These are phyloP conservation scores for Austroboletus olivaceoglutinosus DNA, from an alignment of 1,284 basidiomycete genomes.

Conservation along the genomic window DNA sequence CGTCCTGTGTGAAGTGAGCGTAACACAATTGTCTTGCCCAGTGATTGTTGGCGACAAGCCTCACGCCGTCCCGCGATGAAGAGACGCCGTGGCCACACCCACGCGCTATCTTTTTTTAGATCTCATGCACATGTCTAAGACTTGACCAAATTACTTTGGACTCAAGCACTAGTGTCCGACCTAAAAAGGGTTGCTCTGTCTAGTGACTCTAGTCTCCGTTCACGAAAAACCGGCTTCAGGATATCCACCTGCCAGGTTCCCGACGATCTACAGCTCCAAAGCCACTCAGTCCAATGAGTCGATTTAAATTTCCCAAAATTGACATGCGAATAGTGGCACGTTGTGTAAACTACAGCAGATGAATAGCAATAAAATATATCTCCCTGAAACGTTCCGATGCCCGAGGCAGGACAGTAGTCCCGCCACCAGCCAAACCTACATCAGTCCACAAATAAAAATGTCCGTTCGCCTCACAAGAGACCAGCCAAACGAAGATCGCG, in stretches of 20 bases:
- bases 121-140: no score
- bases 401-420: no score
- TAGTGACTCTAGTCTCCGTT: no score
- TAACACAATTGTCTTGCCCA: no score
- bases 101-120: no score
- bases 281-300: not conserved
- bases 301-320: not conserved
- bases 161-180: no score
- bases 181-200: no score
- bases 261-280: not conserved
- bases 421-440: constrained; percentile 2
- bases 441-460: not conserved
- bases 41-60: not conserved
- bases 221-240: no score
- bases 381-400: not conserved
- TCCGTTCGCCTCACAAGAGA: constrained; percentile 39
- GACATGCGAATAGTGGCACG: constrained; percentile 5
- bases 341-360: constrained; percentile 18
- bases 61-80: not conserved
- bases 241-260: no score
- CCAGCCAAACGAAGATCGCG: constrained; percentile 56
- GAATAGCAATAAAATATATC: constrained; percentile 14
- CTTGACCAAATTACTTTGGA: no score
- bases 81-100: no score
- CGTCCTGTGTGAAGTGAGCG: no score